Evolutionary conservation across 116 monocot species (phyloP).

Genomic region (Posidonia oceanica): DNA sequence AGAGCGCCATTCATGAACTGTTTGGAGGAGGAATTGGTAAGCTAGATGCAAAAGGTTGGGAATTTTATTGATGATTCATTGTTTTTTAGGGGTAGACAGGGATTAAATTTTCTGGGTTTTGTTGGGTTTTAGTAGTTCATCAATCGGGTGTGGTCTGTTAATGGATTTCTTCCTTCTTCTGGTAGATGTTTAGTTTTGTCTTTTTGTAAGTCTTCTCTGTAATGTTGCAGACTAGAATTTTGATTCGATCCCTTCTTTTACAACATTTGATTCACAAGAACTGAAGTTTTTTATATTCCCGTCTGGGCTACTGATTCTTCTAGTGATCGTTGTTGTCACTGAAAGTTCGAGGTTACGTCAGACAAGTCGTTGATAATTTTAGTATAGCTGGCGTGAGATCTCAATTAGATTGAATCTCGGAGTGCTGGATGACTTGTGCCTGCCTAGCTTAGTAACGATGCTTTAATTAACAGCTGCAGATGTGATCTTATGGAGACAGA

Average conservation of each 20-base stretch:
- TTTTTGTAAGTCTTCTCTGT: background rate
- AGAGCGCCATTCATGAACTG: background rate
- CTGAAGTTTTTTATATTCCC: background rate
- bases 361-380: background rate
- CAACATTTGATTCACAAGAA: background rate
- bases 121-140: background rate
- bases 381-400: background rate
- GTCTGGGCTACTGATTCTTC: background rate
- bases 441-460: too few relatives aligned
- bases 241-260: background rate
- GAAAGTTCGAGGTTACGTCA: background rate
- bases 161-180: background rate
- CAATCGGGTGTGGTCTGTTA: background rate
- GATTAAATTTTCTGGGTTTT: background rate
- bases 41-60: background rate
- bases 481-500: constrained; percentile 14
- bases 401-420: too few relatives aligned
- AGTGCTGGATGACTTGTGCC: too few relatives aligned
- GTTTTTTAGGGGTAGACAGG: background rate
- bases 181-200: background rate
- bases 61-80: background rate
- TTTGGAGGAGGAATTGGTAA: background rate
- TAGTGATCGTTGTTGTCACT: background rate
- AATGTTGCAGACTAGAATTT: too few relatives aligned
- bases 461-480: constrained; percentile 17